phyloP scores from a whole-genome alignment of 345 rosid species.

The Populus pruinosa region DNA sequence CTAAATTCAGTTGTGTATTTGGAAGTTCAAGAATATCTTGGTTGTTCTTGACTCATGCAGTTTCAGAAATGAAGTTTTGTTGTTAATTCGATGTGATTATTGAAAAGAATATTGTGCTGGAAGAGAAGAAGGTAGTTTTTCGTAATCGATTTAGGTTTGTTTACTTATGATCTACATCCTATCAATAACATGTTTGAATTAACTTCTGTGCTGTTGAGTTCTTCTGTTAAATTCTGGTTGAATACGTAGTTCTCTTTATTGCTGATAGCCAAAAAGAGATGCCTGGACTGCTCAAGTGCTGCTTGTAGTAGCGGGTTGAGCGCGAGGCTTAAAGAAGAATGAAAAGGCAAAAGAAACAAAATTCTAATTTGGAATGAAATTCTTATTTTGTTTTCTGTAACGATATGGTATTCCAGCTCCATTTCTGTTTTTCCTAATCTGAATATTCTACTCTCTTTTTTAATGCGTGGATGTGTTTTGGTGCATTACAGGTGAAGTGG shows the following conservation, averaged over 20 bases:
- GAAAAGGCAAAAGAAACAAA: neutral
- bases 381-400: neutral
- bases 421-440: neutral
- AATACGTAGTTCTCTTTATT: neutral
- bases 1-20: neutral
- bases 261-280: neutral
- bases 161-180: neutral
- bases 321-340: neutral
- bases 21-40: neutral
- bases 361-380: neutral
- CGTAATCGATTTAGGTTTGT: neutral
- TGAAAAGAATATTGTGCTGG: neutral
- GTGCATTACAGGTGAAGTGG: slow-evolving; percentile 33
- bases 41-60: neutral
- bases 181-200: neutral
- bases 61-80: slow-evolving; percentile 1
- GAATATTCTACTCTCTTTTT: neutral
- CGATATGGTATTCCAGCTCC: neutral
- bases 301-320: neutral
- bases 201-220: neutral
- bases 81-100: neutral
- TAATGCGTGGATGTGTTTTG: slow-evolving; percentile 10
- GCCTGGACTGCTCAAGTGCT: neutral
- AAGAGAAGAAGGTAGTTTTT: neutral
- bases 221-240: neutral